phyloP scores from a whole-genome alignment of 129 eudicot species.

The Scalesia atractyloides region DNA sequence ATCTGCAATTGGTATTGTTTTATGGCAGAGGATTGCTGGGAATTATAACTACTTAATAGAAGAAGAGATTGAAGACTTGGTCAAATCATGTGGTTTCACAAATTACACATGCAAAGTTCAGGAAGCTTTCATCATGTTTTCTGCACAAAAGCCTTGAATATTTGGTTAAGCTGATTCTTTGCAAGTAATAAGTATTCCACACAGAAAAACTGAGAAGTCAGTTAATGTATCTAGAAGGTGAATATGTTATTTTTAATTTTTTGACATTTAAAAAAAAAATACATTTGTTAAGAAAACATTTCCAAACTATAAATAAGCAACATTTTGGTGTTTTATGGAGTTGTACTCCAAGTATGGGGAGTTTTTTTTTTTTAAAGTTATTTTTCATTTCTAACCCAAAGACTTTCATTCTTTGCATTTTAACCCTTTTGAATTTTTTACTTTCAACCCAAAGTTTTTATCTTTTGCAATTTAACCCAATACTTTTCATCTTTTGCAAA shows the following conservation, averaged over 20 bases:
- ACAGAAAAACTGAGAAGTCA: background rate
- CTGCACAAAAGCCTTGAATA: conserved; percentile 83
- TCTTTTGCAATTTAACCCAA: too few species aligned
- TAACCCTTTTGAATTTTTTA: too few species aligned
- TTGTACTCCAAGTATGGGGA: too few species aligned
- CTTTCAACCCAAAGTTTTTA: too few species aligned
- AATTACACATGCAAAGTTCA: conserved; percentile 72
- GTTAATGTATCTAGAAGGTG: background rate
- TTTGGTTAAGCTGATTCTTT: background rate
- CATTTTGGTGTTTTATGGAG: too few species aligned
- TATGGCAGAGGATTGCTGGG: conserved; percentile 48
- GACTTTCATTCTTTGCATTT: too few species aligned
- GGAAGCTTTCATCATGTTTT: conserved; percentile 87
- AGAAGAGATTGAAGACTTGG: conserved; percentile 85
- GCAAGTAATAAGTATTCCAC: background rate
- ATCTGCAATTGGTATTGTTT: background rate
- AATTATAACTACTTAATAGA: conserved; percentile 56
- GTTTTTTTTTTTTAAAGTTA: too few species aligned
- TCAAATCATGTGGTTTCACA: conserved; percentile 79
- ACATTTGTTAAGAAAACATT: too few species aligned
- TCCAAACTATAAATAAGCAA: too few species aligned
- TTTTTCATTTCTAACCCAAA: too few species aligned
- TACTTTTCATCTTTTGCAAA: too few species aligned
- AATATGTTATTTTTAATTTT: background rate
- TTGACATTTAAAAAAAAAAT: background rate